Base-by-base conservation (phyloP, 2,329 filamentous ascomycete genomes). In the Laburnicola sp. region DNA sequence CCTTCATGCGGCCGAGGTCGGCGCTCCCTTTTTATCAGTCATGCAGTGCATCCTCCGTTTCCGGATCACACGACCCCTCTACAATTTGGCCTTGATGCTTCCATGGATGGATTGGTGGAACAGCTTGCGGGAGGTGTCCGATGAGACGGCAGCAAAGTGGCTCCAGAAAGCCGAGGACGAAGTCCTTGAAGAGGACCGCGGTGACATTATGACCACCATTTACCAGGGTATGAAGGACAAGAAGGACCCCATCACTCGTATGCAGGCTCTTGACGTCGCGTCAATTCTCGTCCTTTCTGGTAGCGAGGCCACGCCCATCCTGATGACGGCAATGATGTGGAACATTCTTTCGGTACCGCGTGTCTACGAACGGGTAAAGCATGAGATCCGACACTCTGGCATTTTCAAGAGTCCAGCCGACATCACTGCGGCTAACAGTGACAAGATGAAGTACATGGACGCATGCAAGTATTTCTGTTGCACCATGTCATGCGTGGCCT, bases 81-180 rank as follows among this genome's bases (percentile, higher is more conserved):
- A 34, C 16, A 39, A 47, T 9, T 9, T 26, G 8, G 22, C 35
- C 10, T 16, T 38, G 10, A 7, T 37, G 35, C n/a, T 39, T 2
- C 44, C 31, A 11, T 23, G 35, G 35, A 28, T 21, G 25, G 36
- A 44, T 36, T 54, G 48, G 26, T 30, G 51, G 3, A 68, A 58
- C 57, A 50, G 66, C n/a, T 41, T 53, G 9, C 40, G 34, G 2
- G 64, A 66, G 39, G 58, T 64, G 23, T 28, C 58, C 62, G 10
- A 65, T 58, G 0, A 70, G 60, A 47, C 46, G 59, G 9, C 60
- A 69, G 5, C 50, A 50, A 9, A 48, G 28, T 34, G 42, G 54
- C 36, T 50, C 45, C 16, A 48, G 36, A 16, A 45, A 25, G 16
- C 44, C 49, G 38, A 45, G 50, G 43, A 57, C 9, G 36, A 39